Evolutionary conservation across 441 rosid species (phyloP).

Genomic region (Theobroma grandiflorum): DNA sequence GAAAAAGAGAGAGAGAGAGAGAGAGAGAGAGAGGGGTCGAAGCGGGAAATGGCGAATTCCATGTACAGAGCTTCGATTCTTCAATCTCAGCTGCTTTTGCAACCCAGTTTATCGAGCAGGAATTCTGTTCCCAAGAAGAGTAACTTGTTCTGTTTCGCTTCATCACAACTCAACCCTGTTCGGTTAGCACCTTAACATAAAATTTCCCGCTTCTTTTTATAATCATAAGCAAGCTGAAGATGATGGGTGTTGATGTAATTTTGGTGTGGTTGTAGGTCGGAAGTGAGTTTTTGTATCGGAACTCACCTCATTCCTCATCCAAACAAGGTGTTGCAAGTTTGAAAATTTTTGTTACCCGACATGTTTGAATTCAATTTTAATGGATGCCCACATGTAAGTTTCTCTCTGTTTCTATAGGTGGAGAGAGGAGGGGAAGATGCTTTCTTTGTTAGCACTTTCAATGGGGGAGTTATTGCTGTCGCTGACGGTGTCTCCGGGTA

Average conservation of each 20-base stretch:
- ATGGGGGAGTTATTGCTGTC: conserved; percentile 87
- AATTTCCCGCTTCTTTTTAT: background rate
- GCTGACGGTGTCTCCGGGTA: conserved; percentile 98
- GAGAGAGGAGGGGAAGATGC: conserved; percentile 97
- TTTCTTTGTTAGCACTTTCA: conserved; percentile 67
- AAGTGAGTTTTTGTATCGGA: conserved; percentile 66
- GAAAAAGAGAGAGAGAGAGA: background rate
- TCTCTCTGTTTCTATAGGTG: conserved; percentile 49
- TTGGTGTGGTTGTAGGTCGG: conserved; percentile 44
- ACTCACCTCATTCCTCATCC: conserved; percentile 85
- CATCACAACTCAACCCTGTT: conserved; percentile 49
- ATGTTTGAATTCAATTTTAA: background rate
- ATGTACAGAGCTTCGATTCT: conserved; percentile 49
- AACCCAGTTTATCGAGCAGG: conserved; percentile 6
- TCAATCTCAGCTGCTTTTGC: conserved; percentile 33
- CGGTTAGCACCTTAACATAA: conserved; percentile 38
- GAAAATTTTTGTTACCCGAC: background rate
- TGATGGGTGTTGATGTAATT: background rate
- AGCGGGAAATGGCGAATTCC: conserved; percentile 62
- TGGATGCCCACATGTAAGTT: background rate
- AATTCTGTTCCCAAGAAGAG: conserved; percentile 36
- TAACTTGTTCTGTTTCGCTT: conserved; percentile 45
- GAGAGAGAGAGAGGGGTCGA: conserved; percentile 15
- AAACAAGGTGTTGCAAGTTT: conserved; percentile 58
- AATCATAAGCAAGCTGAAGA: background rate